phyloP scores from a whole-genome alignment of 768 basidiomycete genomes.

The Macrolepiota dolichaula region DNA sequence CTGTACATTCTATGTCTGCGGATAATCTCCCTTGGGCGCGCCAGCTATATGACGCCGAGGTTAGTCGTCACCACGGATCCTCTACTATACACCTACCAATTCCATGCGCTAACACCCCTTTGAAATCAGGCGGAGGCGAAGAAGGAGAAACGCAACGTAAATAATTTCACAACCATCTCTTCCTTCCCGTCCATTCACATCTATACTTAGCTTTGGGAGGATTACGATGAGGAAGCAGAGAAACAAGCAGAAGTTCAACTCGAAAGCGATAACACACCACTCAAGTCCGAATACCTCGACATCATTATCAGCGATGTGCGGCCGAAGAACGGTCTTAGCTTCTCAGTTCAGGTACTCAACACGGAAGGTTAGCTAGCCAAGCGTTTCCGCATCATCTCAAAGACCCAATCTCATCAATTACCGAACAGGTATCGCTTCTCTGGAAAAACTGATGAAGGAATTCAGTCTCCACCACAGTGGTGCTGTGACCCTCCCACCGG shows the following conservation, averaged over 20 bases:
- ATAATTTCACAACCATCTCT: neutral
- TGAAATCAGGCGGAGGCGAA: constrained; percentile 72
- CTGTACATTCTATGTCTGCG: constrained; percentile 85
- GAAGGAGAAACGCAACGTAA: constrained; percentile 68
- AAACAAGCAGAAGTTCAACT: constrained; percentile 32
- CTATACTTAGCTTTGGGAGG: constrained; percentile 72
- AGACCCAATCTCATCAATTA: constrained; percentile 2
- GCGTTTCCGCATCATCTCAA: neutral
- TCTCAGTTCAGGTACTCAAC: constrained; percentile 93
- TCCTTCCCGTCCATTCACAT: neutral
- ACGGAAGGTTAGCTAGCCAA: constrained; percentile 66
- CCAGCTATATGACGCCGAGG: constrained; percentile 85
- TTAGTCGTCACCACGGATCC: constrained; percentile 19
- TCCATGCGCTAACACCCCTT: neutral
- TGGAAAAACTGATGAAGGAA: constrained; percentile 93
- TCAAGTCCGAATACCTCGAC: constrained; percentile 87
- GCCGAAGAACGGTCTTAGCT: constrained; percentile 66
- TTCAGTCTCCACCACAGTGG: constrained; percentile 85
- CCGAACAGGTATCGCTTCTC: constrained; percentile 73
- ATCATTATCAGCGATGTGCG: constrained; percentile 90
- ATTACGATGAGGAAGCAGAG: constrained; percentile 75
- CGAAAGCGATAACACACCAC: constrained; percentile 45
- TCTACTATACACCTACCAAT: neutral
- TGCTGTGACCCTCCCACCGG: constrained; percentile 52
- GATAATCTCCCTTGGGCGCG: constrained; percentile 77